A percentile compares a stretch with the other conserved stretches of the same genome.
phyloP scores from a whole-genome alignment of 192 early-diverging fungal species.

The Dimargaris xerosporica region DNA sequence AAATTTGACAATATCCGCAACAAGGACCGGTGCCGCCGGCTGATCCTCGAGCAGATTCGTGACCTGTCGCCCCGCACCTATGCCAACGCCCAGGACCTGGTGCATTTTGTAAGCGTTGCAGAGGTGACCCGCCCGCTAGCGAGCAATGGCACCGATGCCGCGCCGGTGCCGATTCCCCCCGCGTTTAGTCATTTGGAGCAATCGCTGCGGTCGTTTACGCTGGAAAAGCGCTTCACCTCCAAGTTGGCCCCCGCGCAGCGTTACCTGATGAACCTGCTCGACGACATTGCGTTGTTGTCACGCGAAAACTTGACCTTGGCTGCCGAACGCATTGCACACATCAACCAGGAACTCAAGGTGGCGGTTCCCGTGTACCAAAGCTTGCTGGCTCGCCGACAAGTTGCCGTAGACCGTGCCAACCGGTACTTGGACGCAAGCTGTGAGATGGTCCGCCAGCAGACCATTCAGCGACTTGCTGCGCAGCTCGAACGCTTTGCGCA shows the following conservation, averaged over 20 bases:
- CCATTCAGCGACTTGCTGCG: constrained; percentile 18
- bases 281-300: constrained; percentile 59
- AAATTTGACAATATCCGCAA: constrained; percentile 87
- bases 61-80: constrained; percentile 89
- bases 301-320: constrained; percentile 52
- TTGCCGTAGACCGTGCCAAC: constrained; percentile 47
- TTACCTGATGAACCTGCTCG: constrained; percentile 73
- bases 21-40: constrained; percentile 83
- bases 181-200: constrained; percentile 76
- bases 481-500: not conserved
- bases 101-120: constrained; percentile 86
- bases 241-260: constrained; percentile 90
- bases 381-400: constrained; percentile 54
- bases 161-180: constrained; percentile 14
- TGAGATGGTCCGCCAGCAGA: constrained; percentile 31
- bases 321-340: constrained; percentile 38
- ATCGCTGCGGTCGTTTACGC: constrained; percentile 74
- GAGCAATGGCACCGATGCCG: constrained; percentile 17
- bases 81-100: constrained; percentile 74
- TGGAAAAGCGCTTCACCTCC: constrained; percentile 87
- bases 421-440: constrained; percentile 41
- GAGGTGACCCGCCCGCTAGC: constrained; percentile 3
- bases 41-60: constrained; percentile 93
- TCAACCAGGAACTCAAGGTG: constrained; percentile 42
- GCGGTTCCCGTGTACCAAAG: constrained; percentile 58